Conservation (phyloP, 108 stramenopile genomes). For the Aurantiochytrium sp. region DNA sequence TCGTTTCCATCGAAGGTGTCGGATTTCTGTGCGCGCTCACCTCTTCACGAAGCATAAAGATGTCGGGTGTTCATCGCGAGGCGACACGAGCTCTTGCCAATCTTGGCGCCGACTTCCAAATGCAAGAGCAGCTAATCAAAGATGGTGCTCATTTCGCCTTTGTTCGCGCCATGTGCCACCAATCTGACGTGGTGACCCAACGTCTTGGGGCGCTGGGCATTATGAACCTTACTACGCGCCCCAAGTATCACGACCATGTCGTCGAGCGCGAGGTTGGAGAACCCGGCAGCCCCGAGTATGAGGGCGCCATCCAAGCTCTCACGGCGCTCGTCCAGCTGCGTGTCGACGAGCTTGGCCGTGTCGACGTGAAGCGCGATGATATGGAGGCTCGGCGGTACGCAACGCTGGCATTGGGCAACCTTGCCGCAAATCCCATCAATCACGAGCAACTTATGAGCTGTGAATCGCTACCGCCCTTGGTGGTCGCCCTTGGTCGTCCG, state of each 20-base stretch:
- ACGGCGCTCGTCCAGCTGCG: background rate
- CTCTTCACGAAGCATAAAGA: background rate
- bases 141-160: background rate
- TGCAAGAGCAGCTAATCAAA: background rate
- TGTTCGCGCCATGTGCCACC: background rate
- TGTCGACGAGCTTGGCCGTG: background rate
- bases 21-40: background rate
- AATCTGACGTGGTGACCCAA: background rate
- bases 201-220: background rate
- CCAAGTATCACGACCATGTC: constrained; percentile 20
- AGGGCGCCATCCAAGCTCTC: background rate
- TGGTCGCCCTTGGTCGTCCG: constrained; percentile 22
- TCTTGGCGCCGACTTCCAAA: background rate
- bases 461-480: constrained; percentile 28
- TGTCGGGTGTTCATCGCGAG: background rate
- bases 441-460: constrained; percentile 35
- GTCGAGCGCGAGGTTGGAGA: constrained; percentile 15
- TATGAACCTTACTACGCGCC: background rate
- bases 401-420: constrained; percentile 61
- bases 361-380: constrained; percentile 39
- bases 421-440: constrained; percentile 33
- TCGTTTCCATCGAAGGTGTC: constrained; percentile 12
- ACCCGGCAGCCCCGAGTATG: background rate
- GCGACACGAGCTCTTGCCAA: background rate
- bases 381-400: constrained; percentile 57